Evolutionary conservation across 768 basidiomycete species (phyloP).

Genomic region (Pleurotus cornucopiae): DNA sequence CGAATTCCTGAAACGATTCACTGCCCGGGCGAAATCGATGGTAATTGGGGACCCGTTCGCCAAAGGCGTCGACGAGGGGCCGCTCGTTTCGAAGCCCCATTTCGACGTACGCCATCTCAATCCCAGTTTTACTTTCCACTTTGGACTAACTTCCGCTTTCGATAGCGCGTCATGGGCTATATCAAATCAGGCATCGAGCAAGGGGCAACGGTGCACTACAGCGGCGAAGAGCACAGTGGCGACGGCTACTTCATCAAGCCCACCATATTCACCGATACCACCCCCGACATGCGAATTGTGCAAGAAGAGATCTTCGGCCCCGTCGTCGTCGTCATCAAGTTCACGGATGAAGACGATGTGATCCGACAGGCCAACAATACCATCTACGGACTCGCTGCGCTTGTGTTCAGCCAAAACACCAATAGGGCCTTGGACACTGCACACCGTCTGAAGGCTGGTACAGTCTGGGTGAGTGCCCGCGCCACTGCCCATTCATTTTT

Average conservation of each 20-base stretch:
- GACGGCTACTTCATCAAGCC: slow-evolving; percentile 57
- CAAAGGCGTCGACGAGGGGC: slow-evolving; percentile 61
- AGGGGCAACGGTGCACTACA: slow-evolving; percentile 60
- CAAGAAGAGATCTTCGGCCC: slow-evolving; percentile 73
- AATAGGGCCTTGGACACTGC: slow-evolving; percentile 69
- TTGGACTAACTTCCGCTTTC: neutral
- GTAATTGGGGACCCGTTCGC: slow-evolving; percentile 73
- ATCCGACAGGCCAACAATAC: slow-evolving; percentile 81
- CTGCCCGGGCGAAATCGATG: slow-evolving; percentile 45
- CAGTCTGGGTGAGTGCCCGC: slow-evolving; percentile 55
- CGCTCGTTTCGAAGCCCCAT: slow-evolving; percentile 73
- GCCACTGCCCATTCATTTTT: too few relatives aligned
- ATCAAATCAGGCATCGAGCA: slow-evolving; percentile 61
- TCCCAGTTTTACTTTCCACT: neutral
- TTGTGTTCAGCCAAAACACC: slow-evolving; percentile 80
- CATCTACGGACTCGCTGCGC: slow-evolving; percentile 81
- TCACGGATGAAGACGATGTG: slow-evolving; percentile 60
- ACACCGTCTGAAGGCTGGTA: slow-evolving; percentile 76
- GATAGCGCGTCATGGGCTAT: slow-evolving; percentile 66
- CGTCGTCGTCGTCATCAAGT: slow-evolving; percentile 65
- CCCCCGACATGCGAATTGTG: slow-evolving; percentile 63
- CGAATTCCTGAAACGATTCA: slow-evolving; percentile 62
- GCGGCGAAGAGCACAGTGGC: slow-evolving; percentile 52
- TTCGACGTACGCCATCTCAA: slow-evolving; percentile 46
- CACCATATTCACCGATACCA: slow-evolving; percentile 63